These are phyloP conservation scores for Rhodotorula mucilaginosa DNA, from an alignment of 1,284 basidiomycete genomes.

Conservation along the genomic window DNA sequence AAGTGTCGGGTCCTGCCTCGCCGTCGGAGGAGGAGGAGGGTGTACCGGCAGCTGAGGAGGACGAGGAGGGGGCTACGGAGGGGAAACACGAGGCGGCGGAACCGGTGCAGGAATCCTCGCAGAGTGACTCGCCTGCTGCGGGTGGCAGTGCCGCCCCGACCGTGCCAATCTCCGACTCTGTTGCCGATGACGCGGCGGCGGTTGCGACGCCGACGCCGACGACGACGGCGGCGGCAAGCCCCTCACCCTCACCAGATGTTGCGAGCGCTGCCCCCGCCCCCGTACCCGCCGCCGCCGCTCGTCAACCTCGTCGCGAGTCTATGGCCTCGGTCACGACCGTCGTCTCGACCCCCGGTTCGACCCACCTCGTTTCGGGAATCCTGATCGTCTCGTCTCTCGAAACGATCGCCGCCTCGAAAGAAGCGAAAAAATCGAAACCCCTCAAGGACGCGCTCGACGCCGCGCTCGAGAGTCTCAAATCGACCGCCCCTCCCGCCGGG, in stretches of 20 bases:
- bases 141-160: too few species aligned
- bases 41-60: too few species aligned
- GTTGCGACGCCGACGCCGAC: too few species aligned
- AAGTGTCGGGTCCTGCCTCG: too few species aligned
- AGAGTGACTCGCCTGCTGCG: too few species aligned
- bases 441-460: constrained; percentile 76
- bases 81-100: too few species aligned
- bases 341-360: constrained; percentile 35
- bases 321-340: constrained; percentile 35
- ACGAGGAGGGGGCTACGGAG: too few species aligned
- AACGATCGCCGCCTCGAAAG: constrained; percentile 79
- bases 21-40: too few species aligned
- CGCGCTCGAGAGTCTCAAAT: constrained; percentile 77
- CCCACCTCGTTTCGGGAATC: constrained; percentile 50
- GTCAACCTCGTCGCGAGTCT: constrained; percentile 30
- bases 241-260: background rate
- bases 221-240: background rate
- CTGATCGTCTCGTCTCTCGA: constrained; percentile 79
- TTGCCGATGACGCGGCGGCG: background rate
- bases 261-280: constrained; percentile 5
- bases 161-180: too few species aligned
- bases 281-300: background rate
- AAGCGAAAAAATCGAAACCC: constrained; percentile 78
- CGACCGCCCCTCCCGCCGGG: constrained; percentile 52
- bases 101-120: too few species aligned